phyloP scores from a whole-genome alignment of 108 stramenopile genomes.

The Nannochloropsis salina region DNA sequence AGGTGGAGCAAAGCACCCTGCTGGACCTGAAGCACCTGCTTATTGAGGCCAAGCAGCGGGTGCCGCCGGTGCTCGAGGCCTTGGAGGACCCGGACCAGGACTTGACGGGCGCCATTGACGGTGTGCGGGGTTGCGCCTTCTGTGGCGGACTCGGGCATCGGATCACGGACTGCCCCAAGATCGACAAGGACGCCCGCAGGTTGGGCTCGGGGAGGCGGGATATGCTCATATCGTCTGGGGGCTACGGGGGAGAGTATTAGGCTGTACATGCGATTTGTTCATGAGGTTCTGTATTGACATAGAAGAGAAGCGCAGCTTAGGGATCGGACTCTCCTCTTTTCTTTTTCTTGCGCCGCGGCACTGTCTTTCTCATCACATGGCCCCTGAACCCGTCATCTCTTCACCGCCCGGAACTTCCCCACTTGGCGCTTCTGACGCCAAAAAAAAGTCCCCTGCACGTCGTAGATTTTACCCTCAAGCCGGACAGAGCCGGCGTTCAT shows the following conservation, averaged over 20 bases:
- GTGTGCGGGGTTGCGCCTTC: conserved; percentile 86
- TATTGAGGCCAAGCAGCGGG: conserved; percentile 92
- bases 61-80: conserved; percentile 93
- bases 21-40: conserved; percentile 95
- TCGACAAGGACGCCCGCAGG: conserved; percentile 92
- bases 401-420: neutral
- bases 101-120: conserved; percentile 53
- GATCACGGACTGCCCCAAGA: conserved; percentile 96
- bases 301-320: too few species aligned
- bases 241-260: conserved; percentile 75
- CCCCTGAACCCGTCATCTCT: neutral
- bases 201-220: conserved; percentile 79
- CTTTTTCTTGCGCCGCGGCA: too few species aligned
- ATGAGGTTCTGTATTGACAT: too few species aligned
- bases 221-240: conserved; percentile 73
- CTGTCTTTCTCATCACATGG: too few species aligned
- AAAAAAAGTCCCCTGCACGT: neutral
- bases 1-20: conserved; percentile 76
- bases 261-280: too few species aligned
- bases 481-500: neutral
- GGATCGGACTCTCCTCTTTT: too few species aligned
- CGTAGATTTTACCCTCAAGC: conserved; percentile 10
- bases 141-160: conserved; percentile 98
- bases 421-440: neutral
- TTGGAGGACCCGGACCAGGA: conserved; percentile 89